Conservation (phyloP, 805 yeast species). For the Torulaspora microellipsoides region DNA sequence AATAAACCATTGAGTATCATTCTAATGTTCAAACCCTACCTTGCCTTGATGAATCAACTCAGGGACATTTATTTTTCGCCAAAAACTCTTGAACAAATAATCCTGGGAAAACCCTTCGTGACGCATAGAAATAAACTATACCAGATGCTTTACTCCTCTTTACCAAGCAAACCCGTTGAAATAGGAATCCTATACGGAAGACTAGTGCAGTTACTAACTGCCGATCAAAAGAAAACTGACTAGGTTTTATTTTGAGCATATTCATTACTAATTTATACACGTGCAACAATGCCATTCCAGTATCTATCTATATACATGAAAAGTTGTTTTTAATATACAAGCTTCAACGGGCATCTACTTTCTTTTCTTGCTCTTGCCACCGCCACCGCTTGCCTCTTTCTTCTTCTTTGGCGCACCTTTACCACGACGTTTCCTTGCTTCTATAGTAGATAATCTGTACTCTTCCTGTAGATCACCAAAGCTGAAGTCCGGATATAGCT, state of each 20-base stretch:
- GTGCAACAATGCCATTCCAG: neutral
- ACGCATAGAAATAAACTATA: constrained; percentile 48
- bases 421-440: constrained; percentile 72
- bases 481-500: constrained; percentile 44
- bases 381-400: constrained; percentile 40
- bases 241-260: neutral
- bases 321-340: no score
- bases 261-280: neutral
- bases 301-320: constrained; percentile 13
- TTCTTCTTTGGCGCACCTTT: constrained; percentile 84
- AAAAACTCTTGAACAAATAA: constrained; percentile 37
- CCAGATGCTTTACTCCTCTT: constrained; percentile 46
- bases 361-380: constrained; percentile 40
- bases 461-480: constrained; percentile 66
- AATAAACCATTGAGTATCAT: constrained; percentile 44
- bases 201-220: constrained; percentile 8
- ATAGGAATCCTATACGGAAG: constrained; percentile 18
- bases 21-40: constrained; percentile 48
- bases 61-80: constrained; percentile 42
- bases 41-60: constrained; percentile 38
- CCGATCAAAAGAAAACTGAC: constrained; percentile 1
- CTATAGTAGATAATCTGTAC: constrained; percentile 62
- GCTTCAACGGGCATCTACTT: constrained; percentile 3
- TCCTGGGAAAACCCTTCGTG: constrained; percentile 42
- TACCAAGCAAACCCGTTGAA: constrained; percentile 41